Conservation (phyloP, 768 basidiomycete species). For the Phanerochaete carnosa region DNA sequence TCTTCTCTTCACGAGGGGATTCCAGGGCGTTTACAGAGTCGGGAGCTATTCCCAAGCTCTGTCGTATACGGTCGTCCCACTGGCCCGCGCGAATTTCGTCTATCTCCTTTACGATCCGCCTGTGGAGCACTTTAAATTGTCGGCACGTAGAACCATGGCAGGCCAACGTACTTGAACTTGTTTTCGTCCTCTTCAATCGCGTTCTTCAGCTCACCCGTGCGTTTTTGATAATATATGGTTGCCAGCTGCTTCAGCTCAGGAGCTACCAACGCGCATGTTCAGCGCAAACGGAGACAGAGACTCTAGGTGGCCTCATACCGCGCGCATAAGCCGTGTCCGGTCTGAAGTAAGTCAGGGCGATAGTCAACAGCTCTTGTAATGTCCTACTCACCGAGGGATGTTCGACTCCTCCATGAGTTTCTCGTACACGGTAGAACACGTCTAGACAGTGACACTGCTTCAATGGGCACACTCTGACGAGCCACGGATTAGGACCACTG, state of each 20-base stretch:
- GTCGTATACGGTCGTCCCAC: slow-evolving; percentile 53
- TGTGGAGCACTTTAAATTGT: slow-evolving; percentile 23
- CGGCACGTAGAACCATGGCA: not conserved
- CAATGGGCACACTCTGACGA: slow-evolving; percentile 1
- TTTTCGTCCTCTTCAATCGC: slow-evolving; percentile 71
- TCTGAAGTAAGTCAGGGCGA: not conserved
- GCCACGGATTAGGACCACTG: slow-evolving; percentile 14
- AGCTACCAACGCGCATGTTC: slow-evolving; percentile 40
- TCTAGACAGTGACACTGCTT: slow-evolving; percentile 37
- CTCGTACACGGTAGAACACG: slow-evolving; percentile 65
- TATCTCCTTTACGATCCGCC: slow-evolving; percentile 69
- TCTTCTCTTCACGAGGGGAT: not conserved
- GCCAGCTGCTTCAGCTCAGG: slow-evolving; percentile 66
- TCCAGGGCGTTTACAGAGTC: not conserved
- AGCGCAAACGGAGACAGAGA: not conserved
- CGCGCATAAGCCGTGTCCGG: not conserved
- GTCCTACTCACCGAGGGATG: not conserved
- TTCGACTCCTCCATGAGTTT: slow-evolving; percentile 62
- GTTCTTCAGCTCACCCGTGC: slow-evolving; percentile 68
- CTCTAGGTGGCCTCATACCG: not conserved
- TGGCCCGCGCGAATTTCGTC: slow-evolving; percentile 68
- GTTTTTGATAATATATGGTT: slow-evolving; percentile 65
- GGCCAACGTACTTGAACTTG: slow-evolving; percentile 63
- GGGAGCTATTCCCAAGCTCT: not conserved
- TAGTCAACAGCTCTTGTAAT: not conserved